phyloP scores from a whole-genome alignment of 2,329 filamentous ascomycete genomes.

The Myriosclerotinia duriaeana region DNA sequence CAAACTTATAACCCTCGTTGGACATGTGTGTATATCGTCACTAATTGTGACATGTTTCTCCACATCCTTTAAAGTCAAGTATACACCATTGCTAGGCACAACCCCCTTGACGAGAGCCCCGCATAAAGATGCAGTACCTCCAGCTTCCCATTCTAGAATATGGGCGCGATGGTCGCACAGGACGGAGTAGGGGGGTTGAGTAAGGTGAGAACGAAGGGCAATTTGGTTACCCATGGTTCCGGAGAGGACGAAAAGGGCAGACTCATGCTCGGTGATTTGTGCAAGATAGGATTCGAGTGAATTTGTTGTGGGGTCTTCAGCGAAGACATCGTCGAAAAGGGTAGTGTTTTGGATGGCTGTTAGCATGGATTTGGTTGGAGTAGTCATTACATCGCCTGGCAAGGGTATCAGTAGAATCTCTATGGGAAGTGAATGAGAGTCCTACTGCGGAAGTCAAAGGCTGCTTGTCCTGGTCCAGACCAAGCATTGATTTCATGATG shows the following conservation, averaged over 20 bases:
- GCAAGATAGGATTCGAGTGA: constrained; percentile 75
- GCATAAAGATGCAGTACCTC: constrained; percentile 65
- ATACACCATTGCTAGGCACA: constrained; percentile 65
- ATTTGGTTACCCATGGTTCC: constrained; percentile 96
- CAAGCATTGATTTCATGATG: constrained; percentile 34
- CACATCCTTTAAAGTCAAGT: constrained; percentile 63
- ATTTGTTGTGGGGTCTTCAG: constrained; percentile 76
- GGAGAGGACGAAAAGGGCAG: constrained; percentile 76
- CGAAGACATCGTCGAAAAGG: constrained; percentile 80
- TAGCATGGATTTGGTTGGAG: constrained; percentile 79
- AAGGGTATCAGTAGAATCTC: constrained; percentile 6
- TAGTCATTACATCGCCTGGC: constrained; percentile 68
- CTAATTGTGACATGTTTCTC: constrained; percentile 61
- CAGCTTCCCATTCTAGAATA: constrained; percentile 67
- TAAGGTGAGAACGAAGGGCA: constrained; percentile 73
- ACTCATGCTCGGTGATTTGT: constrained; percentile 70
- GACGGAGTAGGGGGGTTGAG: constrained; percentile 75
- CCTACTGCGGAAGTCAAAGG: constrained; percentile 42
- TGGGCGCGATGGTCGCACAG: constrained; percentile 78
- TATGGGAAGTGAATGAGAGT: background rate
- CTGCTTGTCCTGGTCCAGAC: constrained; percentile 38
- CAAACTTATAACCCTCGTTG: constrained; percentile 76
- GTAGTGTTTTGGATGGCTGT: constrained; percentile 71
- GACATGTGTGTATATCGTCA: constrained; percentile 74
- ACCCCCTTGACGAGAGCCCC: constrained; percentile 70